These are phyloP conservation scores for Lipomyces lipofer DNA, from an alignment of 805 yeast species.

Conservation along the genomic window DNA sequence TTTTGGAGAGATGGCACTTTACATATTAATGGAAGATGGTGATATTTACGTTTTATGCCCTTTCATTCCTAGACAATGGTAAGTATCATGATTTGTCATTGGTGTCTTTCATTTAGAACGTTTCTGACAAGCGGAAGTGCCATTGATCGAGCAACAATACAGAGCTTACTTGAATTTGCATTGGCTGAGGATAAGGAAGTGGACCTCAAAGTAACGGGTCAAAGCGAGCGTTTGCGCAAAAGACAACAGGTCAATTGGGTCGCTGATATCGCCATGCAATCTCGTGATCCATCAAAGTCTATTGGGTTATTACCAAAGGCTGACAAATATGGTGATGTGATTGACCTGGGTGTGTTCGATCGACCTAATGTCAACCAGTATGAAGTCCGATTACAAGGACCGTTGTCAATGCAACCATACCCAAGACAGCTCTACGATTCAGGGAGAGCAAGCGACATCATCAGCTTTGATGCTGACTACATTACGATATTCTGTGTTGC, in stretches of 20 bases:
- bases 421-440: constrained; percentile 55
- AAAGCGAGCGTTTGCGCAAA: constrained; percentile 18
- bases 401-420: constrained; percentile 54
- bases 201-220: not conserved
- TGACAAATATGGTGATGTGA: constrained; percentile 32
- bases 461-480: constrained; percentile 32
- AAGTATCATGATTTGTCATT: not conserved
- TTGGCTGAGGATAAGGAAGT: constrained; percentile 34
- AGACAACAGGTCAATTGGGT: constrained; percentile 43
- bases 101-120: not conserved
- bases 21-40: constrained; percentile 54
- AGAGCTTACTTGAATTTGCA: constrained; percentile 41
- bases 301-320: constrained; percentile 12
- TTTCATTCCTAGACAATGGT: constrained; percentile 53
- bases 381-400: constrained; percentile 49
- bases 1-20: constrained; percentile 54
- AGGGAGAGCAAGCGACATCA: constrained; percentile 43
- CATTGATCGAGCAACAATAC: constrained; percentile 35
- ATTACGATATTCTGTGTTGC: constrained; percentile 31
- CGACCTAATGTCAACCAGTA: constrained; percentile 27
- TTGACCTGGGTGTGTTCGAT: constrained; percentile 33
- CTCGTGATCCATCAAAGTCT: constrained; percentile 13
- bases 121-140: not conserved
- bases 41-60: constrained; percentile 65
- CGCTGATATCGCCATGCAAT: constrained; percentile 39